Evolutionary conservation across 495 filamentous ascomycete genomes (phyloP).

Genomic region (Penicillium coffeae): DNA sequence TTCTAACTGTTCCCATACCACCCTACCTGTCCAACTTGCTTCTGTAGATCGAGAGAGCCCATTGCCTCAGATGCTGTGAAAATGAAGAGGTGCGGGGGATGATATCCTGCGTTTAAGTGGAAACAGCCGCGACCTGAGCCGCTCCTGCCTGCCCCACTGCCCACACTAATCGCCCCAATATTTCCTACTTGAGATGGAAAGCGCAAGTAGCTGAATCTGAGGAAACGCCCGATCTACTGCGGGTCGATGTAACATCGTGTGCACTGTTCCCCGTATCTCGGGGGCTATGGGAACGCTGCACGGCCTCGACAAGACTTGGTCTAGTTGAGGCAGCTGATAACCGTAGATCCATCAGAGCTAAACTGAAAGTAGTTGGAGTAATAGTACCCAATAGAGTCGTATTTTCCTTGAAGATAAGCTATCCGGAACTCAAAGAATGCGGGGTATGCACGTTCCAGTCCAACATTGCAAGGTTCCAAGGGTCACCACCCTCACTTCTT

Average conservation of each 20-base stretch:
- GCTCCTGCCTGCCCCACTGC: not conserved
- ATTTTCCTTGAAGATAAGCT: not conserved
- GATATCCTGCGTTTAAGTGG: not conserved
- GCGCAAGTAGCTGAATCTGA: no score
- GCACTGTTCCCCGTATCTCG: no score
- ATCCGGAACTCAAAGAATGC: not conserved
- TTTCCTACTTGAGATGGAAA: not conserved
- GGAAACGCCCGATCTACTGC: no score
- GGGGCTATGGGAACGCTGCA: no score
- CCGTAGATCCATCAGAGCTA: no score
- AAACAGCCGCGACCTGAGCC: not conserved
- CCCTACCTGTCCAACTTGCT: conserved; percentile 34
- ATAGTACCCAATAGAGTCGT: not conserved
- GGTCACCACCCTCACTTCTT: no score
- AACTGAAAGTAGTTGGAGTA: no score
- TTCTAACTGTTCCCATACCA: not conserved
- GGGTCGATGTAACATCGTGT: no score
- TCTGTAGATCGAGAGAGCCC: conserved; percentile 24
- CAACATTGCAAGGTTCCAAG: no score
- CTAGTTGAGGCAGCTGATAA: no score
- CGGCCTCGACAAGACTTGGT: no score
- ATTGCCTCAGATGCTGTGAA: conserved; percentile 9
- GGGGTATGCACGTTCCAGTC: not conserved
- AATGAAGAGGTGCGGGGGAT: conserved; percentile 4
- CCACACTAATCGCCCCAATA: not conserved